Evolutionary conservation across 441 rosid genomes (phyloP), one percentile per base, ranked within the genome.

Genomic region (Pelargonium citronellum): DNA sequence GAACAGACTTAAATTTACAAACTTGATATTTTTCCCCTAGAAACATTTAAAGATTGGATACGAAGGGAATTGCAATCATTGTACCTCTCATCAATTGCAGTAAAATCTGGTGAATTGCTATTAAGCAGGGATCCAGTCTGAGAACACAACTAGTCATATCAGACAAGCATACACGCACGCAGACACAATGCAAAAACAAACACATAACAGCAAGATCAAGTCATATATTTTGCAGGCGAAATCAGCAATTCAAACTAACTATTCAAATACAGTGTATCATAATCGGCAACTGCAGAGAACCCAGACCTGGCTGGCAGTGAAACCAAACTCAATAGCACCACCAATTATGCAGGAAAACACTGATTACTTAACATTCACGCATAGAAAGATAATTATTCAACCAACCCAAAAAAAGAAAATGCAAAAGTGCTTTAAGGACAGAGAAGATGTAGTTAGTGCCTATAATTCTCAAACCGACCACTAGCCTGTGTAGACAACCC

Each of bases 1-100:
- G 67, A 73, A 34, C 68, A 22, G 34, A 64, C 64, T 69, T 27
- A 49, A 67, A 49, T 12, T 34, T 16, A 37, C 39, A 34, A 34
- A 47, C 15, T 43, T 41, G 64, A 55, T 47, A 24, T 58, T 68
- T 34, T 24, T 57, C 67, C 46, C 0, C 9, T 5, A 13, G 47
- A 27, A 22, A 8, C 37, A 41, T 9, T 12, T 2, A 61, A 2
- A 61, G 5, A 63, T 39, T 7, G 62, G 60, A 24, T 37, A 65
- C 67, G 69, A 41, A 41, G 15, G 15, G 55, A 16, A 12, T 12
- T 47, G 55, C 55, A 12, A 47, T 47, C 55, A 5, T 5, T n/a
- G n/a, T n/a, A n/a, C 61, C 61, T 55, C 61, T 55, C 16, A 0
- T 55, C 61, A 16, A 55, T 55, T 16, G 61, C 61, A 55, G 61